Conservation (phyloP, 2,329 filamentous ascomycete species). For the Paecilomyces variotii region DNA sequence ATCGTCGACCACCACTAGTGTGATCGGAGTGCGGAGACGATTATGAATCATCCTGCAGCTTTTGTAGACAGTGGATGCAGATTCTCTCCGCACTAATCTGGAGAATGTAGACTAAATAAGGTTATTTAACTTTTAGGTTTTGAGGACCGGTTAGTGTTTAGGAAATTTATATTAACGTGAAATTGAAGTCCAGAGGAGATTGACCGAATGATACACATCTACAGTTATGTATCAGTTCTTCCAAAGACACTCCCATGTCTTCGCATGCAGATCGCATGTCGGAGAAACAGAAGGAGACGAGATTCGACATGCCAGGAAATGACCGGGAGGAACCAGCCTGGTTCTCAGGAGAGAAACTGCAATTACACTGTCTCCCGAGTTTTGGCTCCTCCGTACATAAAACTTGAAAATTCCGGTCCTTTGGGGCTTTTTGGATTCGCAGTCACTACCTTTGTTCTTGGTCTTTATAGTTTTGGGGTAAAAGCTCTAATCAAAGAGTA, state of each 20-base stretch:
- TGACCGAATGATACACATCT: neutral
- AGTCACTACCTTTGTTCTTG: constrained; percentile 56
- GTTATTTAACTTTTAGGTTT: neutral
- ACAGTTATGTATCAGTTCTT: neutral
- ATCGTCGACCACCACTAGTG: neutral
- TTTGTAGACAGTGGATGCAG: neutral
- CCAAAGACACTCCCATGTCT: neutral
- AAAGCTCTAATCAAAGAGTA: constrained; percentile 8
- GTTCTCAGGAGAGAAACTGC: neutral
- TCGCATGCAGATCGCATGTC: neutral
- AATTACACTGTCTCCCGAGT: constrained; percentile 8
- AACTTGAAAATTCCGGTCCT: constrained; percentile 53
- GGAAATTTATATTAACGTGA: neutral
- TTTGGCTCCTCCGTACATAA: constrained; percentile 17
- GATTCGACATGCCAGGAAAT: neutral
- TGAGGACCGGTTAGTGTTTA: neutral
- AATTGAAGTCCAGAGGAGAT: neutral
- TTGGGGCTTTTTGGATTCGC: constrained; percentile 57
- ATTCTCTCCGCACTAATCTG: neutral
- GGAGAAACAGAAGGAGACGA: neutral
- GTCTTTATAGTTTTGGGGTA: constrained; percentile 36
- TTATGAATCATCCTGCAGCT: neutral
- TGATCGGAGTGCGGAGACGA: neutral
- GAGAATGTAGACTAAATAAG: neutral
- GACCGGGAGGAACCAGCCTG: neutral